phyloP scores from a whole-genome alignment of 805 yeast species.

The Teunomyces atbi region DNA sequence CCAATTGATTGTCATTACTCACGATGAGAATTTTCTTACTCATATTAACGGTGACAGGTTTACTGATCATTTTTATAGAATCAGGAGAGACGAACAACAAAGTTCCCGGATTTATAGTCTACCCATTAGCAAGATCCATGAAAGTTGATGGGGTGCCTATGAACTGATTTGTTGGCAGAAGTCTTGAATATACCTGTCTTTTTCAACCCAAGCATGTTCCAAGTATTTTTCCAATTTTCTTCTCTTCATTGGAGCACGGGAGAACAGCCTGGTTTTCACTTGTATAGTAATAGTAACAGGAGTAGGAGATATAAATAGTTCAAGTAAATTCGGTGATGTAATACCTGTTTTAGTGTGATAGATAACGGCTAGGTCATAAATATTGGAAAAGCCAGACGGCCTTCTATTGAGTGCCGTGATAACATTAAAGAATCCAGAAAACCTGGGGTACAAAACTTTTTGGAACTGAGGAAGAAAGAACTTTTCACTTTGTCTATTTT shows the following conservation, averaged over 20 bases:
- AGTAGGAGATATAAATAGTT: slow-evolving; percentile 25
- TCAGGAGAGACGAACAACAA: slow-evolving; percentile 77
- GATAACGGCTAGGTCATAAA: slow-evolving; percentile 57
- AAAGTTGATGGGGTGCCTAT: slow-evolving; percentile 8
- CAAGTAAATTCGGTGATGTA: slow-evolving; percentile 28
- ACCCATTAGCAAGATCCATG: slow-evolving; percentile 41
- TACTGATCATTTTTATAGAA: slow-evolving; percentile 82
- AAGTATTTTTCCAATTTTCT: slow-evolving; percentile 69
- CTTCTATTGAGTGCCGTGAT: slow-evolving; percentile 39
- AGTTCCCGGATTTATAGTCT: slow-evolving; percentile 66
- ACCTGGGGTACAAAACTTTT: slow-evolving; percentile 77
- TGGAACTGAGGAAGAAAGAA: slow-evolving; percentile 60
- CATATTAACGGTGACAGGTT: slow-evolving; percentile 83
- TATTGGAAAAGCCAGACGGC: slow-evolving; percentile 33
- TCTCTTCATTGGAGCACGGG: slow-evolving; percentile 51
- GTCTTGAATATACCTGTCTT: slow-evolving; percentile 47
- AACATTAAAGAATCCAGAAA: slow-evolving; percentile 52
- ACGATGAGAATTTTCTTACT: slow-evolving; percentile 86
- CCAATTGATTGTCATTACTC: slow-evolving; percentile 93
- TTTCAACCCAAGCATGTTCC: slow-evolving; percentile 69
- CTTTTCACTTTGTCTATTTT: slow-evolving; percentile 52
- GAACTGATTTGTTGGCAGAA: not conserved
- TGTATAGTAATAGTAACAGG: slow-evolving; percentile 45
- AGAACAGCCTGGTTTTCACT: slow-evolving; percentile 45
- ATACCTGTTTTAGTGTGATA: slow-evolving; percentile 25